Base-by-base conservation (phyloP, 192 early-diverging fungal species). In the Umbelopsis ramanniana region DNA sequence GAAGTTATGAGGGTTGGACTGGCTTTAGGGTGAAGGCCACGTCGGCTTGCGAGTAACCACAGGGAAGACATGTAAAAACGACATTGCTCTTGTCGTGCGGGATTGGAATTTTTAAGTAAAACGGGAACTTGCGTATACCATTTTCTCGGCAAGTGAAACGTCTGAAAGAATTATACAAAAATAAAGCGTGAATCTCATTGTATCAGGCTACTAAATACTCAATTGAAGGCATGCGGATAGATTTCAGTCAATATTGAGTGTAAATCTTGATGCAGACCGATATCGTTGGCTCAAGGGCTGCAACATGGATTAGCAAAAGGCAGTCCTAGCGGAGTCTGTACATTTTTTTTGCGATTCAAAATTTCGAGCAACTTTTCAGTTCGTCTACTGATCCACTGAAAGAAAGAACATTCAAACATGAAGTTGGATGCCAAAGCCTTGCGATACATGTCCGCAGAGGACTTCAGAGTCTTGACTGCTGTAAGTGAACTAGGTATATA, bases 391-490 rank as follows among this genome's bases (percentile, higher is more conserved):
- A 37, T 63, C 54, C 33, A 29, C 26, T 37, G 29, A 37, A 26
- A 19, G 11, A 63, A 17, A n/a, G 23, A 63, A 11, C 29, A 63
- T 29, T 19, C 26, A 17, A 17, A 63, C 22, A 99, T 98, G 98
- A 99, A 95, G 82, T 86, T 99, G 23, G 93, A 99, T 80, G 89
- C 93, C 52, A 99, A 95, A 82, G 88, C 91, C 35, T 81, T 99
- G 55, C 92, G 97, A 63, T 99, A 99, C 83, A 91, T 99, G 88
- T 87, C 91, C 73, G 76, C 77, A 37, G 97, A 98, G 66, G 95
- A 98, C 76, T 99, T 97, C 81, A 87, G 98, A 69, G 95, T 99
- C 67, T 84, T 99, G 66, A 96, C 95, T 19, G 96, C 98, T 21
- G 94, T 91, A 84, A 71, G 84, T 70, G 21, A 7, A 57, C 53